Evolutionary conservation across 306 rosid genomes (phyloP), one percentile per base, ranked within the genome.

Genomic region (Rubus parviflorus): DNA sequence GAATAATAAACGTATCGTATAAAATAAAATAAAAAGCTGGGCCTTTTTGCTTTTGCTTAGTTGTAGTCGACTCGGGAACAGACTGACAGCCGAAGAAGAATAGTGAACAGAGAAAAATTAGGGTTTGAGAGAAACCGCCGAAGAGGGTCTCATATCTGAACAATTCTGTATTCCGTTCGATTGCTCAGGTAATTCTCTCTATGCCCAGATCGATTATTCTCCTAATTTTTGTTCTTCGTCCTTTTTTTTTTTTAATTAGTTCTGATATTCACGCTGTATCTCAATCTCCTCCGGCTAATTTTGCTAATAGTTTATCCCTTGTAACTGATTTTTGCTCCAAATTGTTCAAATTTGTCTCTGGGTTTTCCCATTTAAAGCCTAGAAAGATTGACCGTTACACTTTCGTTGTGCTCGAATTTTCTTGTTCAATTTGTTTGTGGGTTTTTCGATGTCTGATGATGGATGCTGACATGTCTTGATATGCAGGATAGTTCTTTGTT

Each of bases 401-500:
- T 35, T 62, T 35, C 37, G 19, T 35, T 38, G 48, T 16, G 43
- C 68, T 35, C 1, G 42, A 15, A 35, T 63, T 25, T 35, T 25
- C n/a, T 62, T 35, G 7, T 57, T 23, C 7, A 62, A 30, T 25
- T 61, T 62, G 43, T 30, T 23, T 22, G 38, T 23, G 68, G 67
- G 43, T 62, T 35, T 23, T 57, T 8, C 20, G 6, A 74, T 23
- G 38, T 30, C 70, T 61, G 60, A 75, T 61, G 78, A 3, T 11
- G n/a, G 60, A 2, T 61, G 37, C 19, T 15, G 20, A 47, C 54
- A 10, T 46, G 73, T 20, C n/a, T 42, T 61, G 38, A 58, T 58
- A 8, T 58, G 83, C 80, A 75, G 76, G 57, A 35, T 22, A 75
- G 53, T 12, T 22, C 41, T 68, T 68, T 58, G 19, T 45, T 58